A percentile compares a stretch with the other conserved stretches of the same genome.
Evolutionary conservation across 352 stramenopile species (phyloP).

Genomic region (Phytophthora pisi): DNA sequence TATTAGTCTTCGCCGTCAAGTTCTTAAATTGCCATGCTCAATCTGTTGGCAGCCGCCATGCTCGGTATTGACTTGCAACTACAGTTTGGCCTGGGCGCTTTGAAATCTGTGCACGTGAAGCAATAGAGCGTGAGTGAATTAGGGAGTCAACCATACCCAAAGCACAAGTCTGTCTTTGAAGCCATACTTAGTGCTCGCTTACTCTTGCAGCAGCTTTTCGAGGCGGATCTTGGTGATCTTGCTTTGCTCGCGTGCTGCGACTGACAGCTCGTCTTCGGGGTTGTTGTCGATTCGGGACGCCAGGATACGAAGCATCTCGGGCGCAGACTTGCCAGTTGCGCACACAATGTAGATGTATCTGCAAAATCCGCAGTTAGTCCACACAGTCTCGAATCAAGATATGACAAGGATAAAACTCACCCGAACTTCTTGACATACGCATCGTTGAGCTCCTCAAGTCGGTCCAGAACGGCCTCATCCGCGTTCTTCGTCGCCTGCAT

Average conservation of each 20-base stretch:
- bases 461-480: constrained; percentile 53
- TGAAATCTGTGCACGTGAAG: not conserved
- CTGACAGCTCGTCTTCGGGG: constrained; percentile 50
- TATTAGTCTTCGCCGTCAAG: not conserved
- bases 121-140: not conserved
- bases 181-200: constrained; percentile 30
- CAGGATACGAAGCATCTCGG: constrained; percentile 78
- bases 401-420: constrained; percentile 24
- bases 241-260: constrained; percentile 72
- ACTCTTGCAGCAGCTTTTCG: constrained; percentile 68
- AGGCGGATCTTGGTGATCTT: constrained; percentile 82
- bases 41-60: too few species aligned
- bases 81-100: not conserved
- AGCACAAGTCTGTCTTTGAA: not conserved
- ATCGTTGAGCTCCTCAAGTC: constrained; percentile 68
- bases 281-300: constrained; percentile 59
- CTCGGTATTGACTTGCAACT: not conserved
- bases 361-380: not conserved
- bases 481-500: constrained; percentile 61
- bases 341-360: constrained; percentile 87
- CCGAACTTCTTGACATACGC: constrained; percentile 74
- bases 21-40: too few species aligned
- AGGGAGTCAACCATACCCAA: too few species aligned
- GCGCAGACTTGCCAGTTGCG: constrained; percentile 75
- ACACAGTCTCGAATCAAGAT: not conserved